A percentile compares a stretch with the other conserved stretches of the same genome.
These are phyloP conservation scores for Millerozyma miso DNA, from an alignment of 805 yeast species.

Conservation along the genomic window DNA sequence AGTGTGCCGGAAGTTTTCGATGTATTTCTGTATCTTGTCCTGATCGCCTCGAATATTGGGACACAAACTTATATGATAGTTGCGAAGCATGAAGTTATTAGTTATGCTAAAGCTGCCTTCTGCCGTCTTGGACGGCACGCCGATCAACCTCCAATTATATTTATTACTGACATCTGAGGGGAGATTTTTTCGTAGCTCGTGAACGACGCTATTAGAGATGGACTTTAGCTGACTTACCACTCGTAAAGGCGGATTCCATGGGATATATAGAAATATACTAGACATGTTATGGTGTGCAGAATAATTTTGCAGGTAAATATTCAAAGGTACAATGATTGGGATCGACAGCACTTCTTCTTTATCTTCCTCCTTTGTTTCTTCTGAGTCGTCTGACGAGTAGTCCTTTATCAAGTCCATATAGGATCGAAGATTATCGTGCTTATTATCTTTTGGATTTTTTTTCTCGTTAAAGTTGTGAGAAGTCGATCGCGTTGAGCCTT, in stretches of 20 bases:
- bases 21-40: conserved; percentile 6
- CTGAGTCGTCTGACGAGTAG: conserved; percentile 7
- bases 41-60: conserved; percentile 10
- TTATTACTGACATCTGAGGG: conserved; percentile 3
- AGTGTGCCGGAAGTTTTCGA: conserved; percentile 5
- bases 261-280: conserved; percentile 9
- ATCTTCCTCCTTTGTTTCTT: conserved; percentile 4
- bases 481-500: no score
- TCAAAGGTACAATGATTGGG: conserved; percentile 2
- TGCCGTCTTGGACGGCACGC: conserved; percentile 3
- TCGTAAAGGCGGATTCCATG: conserved; percentile 12
- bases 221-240: conserved; percentile 7
- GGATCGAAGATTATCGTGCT: not conserved
- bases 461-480: no score
- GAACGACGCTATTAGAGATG: conserved; percentile 6
- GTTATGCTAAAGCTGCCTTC: conserved; percentile 7
- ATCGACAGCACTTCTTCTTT: not conserved
- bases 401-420: conserved; percentile 5
- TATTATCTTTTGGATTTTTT: not conserved
- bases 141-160: conserved; percentile 10
- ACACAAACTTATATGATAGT: conserved; percentile 10
- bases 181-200: conserved; percentile 2
- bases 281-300: conserved; percentile 7
- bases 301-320: conserved; percentile 13
- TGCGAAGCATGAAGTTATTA: conserved; percentile 6